Evolutionary conservation across 176 grass and related monocot species (phyloP).

Genomic region (Hyparrhenia diplandra): DNA sequence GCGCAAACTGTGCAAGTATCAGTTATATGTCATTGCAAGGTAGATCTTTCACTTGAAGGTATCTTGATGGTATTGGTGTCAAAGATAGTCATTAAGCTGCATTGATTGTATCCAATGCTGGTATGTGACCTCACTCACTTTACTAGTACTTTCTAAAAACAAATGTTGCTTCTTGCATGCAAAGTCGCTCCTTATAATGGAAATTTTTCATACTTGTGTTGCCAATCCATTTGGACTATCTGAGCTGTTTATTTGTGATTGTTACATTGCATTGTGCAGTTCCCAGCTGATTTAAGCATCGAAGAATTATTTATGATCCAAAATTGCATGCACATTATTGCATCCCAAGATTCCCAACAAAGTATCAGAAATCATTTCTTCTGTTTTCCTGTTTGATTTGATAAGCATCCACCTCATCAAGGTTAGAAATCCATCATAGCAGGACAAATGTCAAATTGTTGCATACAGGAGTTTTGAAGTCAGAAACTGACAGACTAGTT

Average conservation of each 20-base stretch:
- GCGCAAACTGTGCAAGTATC: too few species aligned
- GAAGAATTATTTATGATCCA: not conserved
- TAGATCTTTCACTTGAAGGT: not conserved
- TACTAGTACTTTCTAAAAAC: not conserved
- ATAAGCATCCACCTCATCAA: not conserved
- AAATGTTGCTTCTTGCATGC: not conserved
- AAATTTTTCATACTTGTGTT: slow-evolving; percentile 6
- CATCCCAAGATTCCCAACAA: not conserved
- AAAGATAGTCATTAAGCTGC: not conserved
- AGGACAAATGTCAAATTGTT: not conserved
- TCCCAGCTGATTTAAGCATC: not conserved
- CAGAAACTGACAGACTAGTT: not conserved
- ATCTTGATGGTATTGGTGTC: not conserved
- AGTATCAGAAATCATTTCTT: not conserved
- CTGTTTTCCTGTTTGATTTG: not conserved
- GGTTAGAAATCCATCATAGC: not conserved
- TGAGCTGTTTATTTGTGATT: not conserved
- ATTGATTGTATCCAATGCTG: not conserved
- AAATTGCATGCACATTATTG: not conserved
- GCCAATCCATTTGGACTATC: not conserved
- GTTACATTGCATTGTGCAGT: not conserved
- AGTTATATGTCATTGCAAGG: not conserved
- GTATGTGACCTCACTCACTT: not conserved
- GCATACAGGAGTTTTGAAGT: not conserved
- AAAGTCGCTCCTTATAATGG: not conserved